Conservation (phyloP, 495 filamentous ascomycete genomes). For the Aspergillus bertholletiae region DNA sequence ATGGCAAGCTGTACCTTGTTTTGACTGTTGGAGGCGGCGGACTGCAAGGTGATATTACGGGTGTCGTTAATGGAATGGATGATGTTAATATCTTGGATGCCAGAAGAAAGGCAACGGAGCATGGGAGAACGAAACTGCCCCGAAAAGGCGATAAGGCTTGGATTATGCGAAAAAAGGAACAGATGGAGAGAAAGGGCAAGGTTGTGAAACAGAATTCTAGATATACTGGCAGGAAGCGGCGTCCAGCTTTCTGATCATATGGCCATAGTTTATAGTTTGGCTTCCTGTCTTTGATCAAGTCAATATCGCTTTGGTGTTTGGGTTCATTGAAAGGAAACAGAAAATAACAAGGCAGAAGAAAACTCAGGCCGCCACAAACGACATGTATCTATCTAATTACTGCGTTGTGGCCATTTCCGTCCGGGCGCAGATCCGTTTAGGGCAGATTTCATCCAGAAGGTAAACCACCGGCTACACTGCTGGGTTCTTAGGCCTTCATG, state of each 20-base stretch:
- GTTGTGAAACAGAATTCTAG: conserved; percentile 86
- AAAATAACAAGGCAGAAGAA: neutral
- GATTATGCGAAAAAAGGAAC: conserved; percentile 94
- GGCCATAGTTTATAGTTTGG: neutral
- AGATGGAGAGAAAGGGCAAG: conserved; percentile 92
- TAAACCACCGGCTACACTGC: neutral
- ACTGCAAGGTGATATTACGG: conserved; percentile 76
- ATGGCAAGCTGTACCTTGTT: conserved; percentile 88
- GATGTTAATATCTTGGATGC: conserved; percentile 77
- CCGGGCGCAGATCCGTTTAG: neutral
- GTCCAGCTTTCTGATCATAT: conserved; percentile 48
- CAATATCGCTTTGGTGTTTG: conserved; percentile 2
- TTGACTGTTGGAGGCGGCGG: conserved; percentile 82
- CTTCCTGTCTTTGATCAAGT: neutral
- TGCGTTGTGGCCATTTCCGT: neutral
- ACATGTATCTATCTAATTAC: neutral
- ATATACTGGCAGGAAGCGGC: conserved; percentile 86
- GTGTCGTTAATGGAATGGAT: conserved; percentile 81
- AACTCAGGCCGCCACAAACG: neutral
- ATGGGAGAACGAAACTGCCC: conserved; percentile 44
- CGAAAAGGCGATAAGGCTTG: conserved; percentile 80
- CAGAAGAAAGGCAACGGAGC: conserved; percentile 50
- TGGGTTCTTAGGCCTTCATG: too few species aligned
- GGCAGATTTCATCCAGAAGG: neutral
- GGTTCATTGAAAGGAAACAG: neutral